phyloP scores from a whole-genome alignment of 805 yeast genomes.

The Vanderwaltozyma verrucispora region DNA sequence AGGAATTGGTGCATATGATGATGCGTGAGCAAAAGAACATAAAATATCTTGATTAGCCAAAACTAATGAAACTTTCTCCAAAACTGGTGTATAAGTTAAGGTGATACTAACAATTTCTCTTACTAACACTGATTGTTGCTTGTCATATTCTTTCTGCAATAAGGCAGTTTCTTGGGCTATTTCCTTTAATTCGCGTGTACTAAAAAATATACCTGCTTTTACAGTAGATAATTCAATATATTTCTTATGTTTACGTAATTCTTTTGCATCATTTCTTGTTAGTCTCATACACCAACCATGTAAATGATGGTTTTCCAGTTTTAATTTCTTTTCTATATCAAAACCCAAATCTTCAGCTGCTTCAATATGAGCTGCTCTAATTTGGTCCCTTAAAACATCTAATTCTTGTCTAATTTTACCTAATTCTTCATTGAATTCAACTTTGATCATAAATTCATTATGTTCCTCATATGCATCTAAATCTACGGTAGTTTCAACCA shows the following conservation, averaged over 20 bases:
- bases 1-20: constrained; percentile 73
- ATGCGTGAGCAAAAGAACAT: constrained; percentile 72
- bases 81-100: constrained; percentile 68
- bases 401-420: constrained; percentile 48
- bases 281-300: constrained; percentile 95
- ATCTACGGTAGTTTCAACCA: constrained; percentile 90
- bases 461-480: constrained; percentile 70
- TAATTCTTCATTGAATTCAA: constrained; percentile 80
- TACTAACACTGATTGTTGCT: constrained; percentile 68
- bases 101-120: constrained; percentile 75
- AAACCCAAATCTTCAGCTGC: constrained; percentile 67
- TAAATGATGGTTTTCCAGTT: constrained; percentile 74
- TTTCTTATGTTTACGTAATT: constrained; percentile 46
- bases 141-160: constrained; percentile 56
- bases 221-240: constrained; percentile 81
- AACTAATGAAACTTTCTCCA: constrained; percentile 53
- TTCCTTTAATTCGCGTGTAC: constrained; percentile 55
- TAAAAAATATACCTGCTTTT: constrained; percentile 91
- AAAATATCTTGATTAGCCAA: constrained; percentile 77
- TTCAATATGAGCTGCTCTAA: constrained; percentile 48
- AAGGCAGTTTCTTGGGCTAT: constrained; percentile 49
- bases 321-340: constrained; percentile 81
- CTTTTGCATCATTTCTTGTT: constrained; percentile 80
- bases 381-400: constrained; percentile 42
- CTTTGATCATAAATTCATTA: constrained; percentile 67